Evolutionary conservation across 805 yeast genomes (phyloP).

Genomic region (Candida methanosorbosa): DNA sequence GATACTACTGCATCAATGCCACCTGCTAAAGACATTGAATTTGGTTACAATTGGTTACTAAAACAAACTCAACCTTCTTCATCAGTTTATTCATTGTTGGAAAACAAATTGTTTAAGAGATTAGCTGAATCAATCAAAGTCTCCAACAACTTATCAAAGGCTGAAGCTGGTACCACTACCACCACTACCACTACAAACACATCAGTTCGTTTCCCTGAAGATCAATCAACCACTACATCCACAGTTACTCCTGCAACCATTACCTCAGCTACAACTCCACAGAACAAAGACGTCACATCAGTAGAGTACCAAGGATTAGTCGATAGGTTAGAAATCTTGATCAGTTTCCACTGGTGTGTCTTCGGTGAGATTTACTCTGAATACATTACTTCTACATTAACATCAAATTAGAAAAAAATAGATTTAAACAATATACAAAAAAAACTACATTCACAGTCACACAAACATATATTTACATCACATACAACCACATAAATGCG

Average conservation of each 20-base stretch:
- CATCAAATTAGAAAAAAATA: no score
- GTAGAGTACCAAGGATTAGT: constrained; percentile 54
- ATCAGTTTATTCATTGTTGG: constrained; percentile 69
- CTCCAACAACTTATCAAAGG: constrained; percentile 21
- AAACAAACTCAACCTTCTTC: constrained; percentile 83
- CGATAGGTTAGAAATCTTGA: constrained; percentile 53
- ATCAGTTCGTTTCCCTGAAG: constrained; percentile 8
- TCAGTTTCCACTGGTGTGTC: constrained; percentile 76
- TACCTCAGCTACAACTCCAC: constrained; percentile 11
- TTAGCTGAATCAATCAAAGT: constrained; percentile 23
- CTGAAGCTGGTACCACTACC: constrained; percentile 5
- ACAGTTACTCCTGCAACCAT: constrained; percentile 2
- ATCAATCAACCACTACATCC: constrained; percentile 7
- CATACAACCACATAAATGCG: neutral
- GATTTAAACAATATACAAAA: no score
- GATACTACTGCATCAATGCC: constrained; percentile 17
- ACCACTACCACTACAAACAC: constrained; percentile 13
- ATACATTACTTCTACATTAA: neutral
- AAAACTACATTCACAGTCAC: no score
- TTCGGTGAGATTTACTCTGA: constrained; percentile 56
- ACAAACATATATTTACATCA: no score
- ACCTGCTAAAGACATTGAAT: constrained; percentile 34
- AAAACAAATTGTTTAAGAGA: constrained; percentile 50
- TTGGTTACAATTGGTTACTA: constrained; percentile 70
- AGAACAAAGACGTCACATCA: constrained; percentile 12